phyloP scores from a whole-genome alignment of 2,329 filamentous ascomycete genomes.

The Penicillium crustosum region DNA sequence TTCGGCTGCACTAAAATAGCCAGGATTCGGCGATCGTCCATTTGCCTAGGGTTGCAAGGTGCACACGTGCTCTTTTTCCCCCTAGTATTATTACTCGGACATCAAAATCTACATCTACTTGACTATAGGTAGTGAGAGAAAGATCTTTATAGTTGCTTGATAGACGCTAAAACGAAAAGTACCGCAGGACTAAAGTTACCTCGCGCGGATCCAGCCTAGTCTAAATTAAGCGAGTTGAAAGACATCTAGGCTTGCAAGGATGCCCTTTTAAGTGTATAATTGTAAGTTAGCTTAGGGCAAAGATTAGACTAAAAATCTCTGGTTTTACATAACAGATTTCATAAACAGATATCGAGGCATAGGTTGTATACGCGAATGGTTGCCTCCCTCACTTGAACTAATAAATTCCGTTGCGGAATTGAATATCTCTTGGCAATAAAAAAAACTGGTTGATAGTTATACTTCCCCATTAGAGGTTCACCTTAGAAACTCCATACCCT shows the following conservation, averaged over 20 bases:
- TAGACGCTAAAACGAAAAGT: neutral
- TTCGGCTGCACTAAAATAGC: neutral
- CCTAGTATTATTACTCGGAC: neutral
- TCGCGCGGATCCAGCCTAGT: neutral
- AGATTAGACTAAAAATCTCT: neutral
- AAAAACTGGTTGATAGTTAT: no score
- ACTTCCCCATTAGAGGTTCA: no score
- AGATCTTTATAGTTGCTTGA: neutral
- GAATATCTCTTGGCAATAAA: no score
- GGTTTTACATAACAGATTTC: neutral
- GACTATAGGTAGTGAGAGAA: neutral
- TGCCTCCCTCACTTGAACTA: no score
- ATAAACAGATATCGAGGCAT: no score
- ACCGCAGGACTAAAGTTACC: neutral
- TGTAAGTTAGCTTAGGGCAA: neutral
- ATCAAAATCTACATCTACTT: neutral
- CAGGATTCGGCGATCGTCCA: neutral
- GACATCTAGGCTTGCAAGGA: neutral
- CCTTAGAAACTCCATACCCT: no score
- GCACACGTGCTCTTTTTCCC: neutral
- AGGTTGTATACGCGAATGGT: no score
- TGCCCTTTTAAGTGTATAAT: neutral
- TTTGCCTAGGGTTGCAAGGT: neutral
- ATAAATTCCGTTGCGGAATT: no score
- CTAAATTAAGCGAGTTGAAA: neutral